Percentiles rank a stretch among this genome's conserved stretches.
Evolutionary conservation across 805 yeast genomes (phyloP).

Genomic region (Yueomyces sinensis): DNA sequence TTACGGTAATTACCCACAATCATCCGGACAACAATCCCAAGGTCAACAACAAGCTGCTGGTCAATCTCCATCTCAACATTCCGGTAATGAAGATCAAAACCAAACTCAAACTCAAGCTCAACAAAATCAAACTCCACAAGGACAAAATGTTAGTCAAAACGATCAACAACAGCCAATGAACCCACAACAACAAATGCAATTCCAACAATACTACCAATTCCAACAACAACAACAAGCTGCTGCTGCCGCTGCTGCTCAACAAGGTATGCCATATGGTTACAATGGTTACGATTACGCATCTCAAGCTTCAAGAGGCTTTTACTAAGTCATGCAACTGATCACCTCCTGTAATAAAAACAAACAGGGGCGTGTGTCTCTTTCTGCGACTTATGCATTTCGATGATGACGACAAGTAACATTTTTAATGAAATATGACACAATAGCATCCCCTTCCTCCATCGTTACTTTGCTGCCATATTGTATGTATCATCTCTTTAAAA

Average conservation of each 20-base stretch:
- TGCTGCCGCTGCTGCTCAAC: conserved; percentile 18
- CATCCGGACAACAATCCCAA: conserved; percentile 7
- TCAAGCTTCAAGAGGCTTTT: conserved; percentile 24
- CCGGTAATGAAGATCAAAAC: conserved; percentile 4
- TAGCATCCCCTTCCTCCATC: no score
- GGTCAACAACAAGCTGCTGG: conserved; percentile 10
- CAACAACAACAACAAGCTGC: conserved; percentile 18
- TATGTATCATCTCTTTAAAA: no score
- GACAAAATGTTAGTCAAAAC: conserved; percentile 5
- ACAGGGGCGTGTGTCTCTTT: no score
- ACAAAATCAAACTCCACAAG: conserved; percentile 10
- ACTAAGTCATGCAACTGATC: conserved; percentile 10
- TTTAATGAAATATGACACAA: no score
- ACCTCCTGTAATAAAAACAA: no score
- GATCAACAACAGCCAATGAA: conserved; percentile 15
- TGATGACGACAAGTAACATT: no score
- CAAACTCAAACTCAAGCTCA: conserved; percentile 11
- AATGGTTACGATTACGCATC: conserved; percentile 23
- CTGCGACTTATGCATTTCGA: no score
- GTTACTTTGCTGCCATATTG: no score
- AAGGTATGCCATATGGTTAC: conserved; percentile 21
- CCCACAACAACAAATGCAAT: conserved; percentile 22
- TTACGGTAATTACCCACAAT: conserved; percentile 1
- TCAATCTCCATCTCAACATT: conserved; percentile 4
- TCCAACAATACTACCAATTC: conserved; percentile 17